These are phyloP conservation scores for Exophiala alcalophila DNA, from an alignment of 2,329 filamentous ascomycete species.

Conservation along the genomic window DNA sequence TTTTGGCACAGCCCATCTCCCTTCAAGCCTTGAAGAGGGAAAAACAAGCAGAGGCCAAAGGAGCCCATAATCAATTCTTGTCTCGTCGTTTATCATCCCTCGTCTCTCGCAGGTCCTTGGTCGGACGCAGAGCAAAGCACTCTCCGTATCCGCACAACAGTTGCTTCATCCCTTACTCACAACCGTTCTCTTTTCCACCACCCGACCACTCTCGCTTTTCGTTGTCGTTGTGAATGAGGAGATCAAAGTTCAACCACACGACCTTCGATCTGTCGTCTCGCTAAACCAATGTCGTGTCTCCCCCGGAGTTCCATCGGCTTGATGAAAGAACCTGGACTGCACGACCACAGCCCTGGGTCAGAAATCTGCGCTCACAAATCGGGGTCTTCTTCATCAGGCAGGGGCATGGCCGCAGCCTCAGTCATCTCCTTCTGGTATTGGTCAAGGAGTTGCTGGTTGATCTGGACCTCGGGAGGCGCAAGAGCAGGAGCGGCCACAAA, in stretches of 20 bases:
- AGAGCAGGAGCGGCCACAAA: slow-evolving; percentile 95
- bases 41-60: too few relatives aligned
- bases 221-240: too few relatives aligned
- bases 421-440: slow-evolving; percentile 88
- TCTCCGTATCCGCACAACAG: too few relatives aligned
- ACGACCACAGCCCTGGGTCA: neutral
- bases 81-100: too few relatives aligned
- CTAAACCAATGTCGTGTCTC: slow-evolving; percentile 18
- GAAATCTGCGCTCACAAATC: slow-evolving; percentile 42
- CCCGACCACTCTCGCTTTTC: too few relatives aligned
- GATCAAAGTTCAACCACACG: slow-evolving; percentile 19
- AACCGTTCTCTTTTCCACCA: too few relatives aligned
- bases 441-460: slow-evolving; percentile 78
- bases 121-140: too few relatives aligned
- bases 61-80: too few relatives aligned
- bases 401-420: slow-evolving; percentile 73
- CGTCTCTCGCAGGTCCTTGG: too few relatives aligned
- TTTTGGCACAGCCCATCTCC: too few relatives aligned
- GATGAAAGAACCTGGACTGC: slow-evolving; percentile 1
- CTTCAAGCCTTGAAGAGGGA: too few relatives aligned
- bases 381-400: slow-evolving; percentile 91
- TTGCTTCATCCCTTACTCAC: too few relatives aligned
- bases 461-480: slow-evolving; percentile 85
- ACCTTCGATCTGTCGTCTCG: slow-evolving; percentile 26
- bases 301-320: slow-evolving; percentile 3